Conservation (phyloP, 148 eudicot genomes). For the Simmondsia chinensis region DNA sequence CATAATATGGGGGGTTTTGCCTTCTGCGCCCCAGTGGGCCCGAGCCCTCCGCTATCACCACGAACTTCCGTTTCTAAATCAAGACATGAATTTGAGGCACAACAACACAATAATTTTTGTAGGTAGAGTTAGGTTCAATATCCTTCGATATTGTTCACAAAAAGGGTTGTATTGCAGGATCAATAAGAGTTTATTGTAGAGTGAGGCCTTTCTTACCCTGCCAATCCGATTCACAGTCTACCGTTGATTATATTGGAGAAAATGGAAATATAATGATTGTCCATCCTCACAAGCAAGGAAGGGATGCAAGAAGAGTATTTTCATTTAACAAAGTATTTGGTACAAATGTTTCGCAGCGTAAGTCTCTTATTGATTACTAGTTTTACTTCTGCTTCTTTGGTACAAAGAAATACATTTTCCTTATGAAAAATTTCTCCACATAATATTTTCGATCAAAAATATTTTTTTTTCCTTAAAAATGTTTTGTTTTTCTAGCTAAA, state of each 20-base stretch:
- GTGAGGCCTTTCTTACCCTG: slow-evolving; percentile 75
- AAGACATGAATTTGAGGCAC: too few species aligned
- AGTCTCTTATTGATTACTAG: slow-evolving; percentile 6
- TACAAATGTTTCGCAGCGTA: slow-evolving; percentile 72
- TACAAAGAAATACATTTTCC: too few species aligned
- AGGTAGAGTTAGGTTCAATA: too few species aligned
- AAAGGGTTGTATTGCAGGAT: slow-evolving; percentile 31
- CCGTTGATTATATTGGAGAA: slow-evolving; percentile 89
- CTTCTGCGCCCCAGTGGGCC: too few species aligned
- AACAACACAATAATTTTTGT: too few species aligned
- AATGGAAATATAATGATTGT: slow-evolving; percentile 85
- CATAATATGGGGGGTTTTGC: too few species aligned
- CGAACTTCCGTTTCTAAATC: too few species aligned
- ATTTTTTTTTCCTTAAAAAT: background rate
- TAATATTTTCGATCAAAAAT: background rate
- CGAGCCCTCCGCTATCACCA: too few species aligned
- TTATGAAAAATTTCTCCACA: too few species aligned
- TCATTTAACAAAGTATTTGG: slow-evolving; percentile 85
- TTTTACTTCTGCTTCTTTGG: too few species aligned
- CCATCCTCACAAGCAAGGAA: slow-evolving; percentile 77
- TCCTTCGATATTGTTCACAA: background rate
- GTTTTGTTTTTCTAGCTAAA: background rate
- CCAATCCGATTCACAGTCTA: slow-evolving; percentile 45
- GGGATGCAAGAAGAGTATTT: slow-evolving; percentile 73
- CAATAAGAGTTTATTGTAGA: slow-evolving; percentile 91